Percentiles rank a stretch among this genome's conserved stretches.
Evolutionary conservation across 2,329 filamentous ascomycete genomes (phyloP).

Genomic region (Elsinoe batatas): DNA sequence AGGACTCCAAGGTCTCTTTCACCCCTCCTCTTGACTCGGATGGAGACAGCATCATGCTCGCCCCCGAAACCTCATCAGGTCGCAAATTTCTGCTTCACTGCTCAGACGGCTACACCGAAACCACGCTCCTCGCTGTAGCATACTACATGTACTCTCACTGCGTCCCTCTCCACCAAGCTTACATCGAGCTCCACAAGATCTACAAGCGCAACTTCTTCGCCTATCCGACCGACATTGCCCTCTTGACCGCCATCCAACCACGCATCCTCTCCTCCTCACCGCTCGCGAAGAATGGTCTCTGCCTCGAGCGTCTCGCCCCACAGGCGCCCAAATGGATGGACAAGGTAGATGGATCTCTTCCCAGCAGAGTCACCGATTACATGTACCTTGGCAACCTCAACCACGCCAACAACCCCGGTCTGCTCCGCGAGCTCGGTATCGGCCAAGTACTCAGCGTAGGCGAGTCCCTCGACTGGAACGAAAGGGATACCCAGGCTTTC

Average conservation of each 20-base stretch:
- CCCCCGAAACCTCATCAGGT: slow-evolving; percentile 30
- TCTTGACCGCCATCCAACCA: slow-evolving; percentile 67
- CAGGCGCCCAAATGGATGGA: slow-evolving; percentile 70
- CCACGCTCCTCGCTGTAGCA: slow-evolving; percentile 74
- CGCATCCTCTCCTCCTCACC: slow-evolving; percentile 67
- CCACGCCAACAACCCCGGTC: slow-evolving; percentile 86
- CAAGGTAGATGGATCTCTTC: slow-evolving; percentile 79
- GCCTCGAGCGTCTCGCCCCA: slow-evolving; percentile 34
- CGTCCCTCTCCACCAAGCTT: slow-evolving; percentile 69
- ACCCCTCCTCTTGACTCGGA: slow-evolving; percentile 35
- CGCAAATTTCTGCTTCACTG: slow-evolving; percentile 83
- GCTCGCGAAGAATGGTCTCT: slow-evolving; percentile 28
- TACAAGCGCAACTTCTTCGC: slow-evolving; percentile 91
- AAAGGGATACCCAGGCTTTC: slow-evolving; percentile 42
- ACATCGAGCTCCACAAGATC: slow-evolving; percentile 71
- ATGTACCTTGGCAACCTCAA: slow-evolving; percentile 92
- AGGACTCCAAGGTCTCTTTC: slow-evolving; percentile 35
- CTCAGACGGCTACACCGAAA: slow-evolving; percentile 92
- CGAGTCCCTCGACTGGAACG: slow-evolving; percentile 73
- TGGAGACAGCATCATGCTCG: slow-evolving; percentile 47
- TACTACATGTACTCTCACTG: slow-evolving; percentile 92
- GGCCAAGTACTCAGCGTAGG: slow-evolving; percentile 83
- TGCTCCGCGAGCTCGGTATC: slow-evolving; percentile 73
- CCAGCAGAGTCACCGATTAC: slow-evolving; percentile 79
- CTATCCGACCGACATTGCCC: slow-evolving; percentile 78